Base-by-base conservation (phyloP, 2,329 filamentous ascomycete genomes). In the Pseudogymnoascus sp. region DNA sequence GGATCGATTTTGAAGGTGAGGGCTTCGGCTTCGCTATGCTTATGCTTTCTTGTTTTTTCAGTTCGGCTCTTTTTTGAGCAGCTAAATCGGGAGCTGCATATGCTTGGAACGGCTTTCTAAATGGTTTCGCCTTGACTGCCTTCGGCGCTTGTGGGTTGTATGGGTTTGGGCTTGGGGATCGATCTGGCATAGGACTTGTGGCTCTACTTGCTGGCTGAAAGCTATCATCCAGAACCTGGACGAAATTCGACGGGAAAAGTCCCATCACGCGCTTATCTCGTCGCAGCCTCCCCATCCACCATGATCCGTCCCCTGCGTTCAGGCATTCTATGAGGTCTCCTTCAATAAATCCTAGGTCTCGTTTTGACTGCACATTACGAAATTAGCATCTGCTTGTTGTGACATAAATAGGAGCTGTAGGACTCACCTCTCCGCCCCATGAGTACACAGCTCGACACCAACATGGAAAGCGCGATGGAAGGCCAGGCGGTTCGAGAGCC, bases 241-340 rank as follows among this genome's bases (percentile, higher is more conserved):
- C 95, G 73, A 99, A 99, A 78, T 99, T 99, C 72, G 93, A 97
- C 0, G 95, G 95, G 73, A 99, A 99, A 19, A 95, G 81, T 63
- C 95, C 95, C 71, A 97, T 88, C 72, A 93, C 92, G 73, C 93
- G 87, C 75, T 90, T 89, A 77, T 99, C 95, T 70, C 95, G 86
- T 73, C 88, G 90, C 73, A 99, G 79, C 68, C 93, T 86, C 60
- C 95, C 95, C 78, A 93, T 96, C 95, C 95, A 99, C 95, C 95
- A 99, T 57, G 91, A 93, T 62, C 95, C 95, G 78, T 99, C 95
- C 68, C 95, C 95, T 19, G 95, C 95, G 75, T 99, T 99, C 62
- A 99, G 82, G 73, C 93, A 97, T 84, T 99, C 95, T 75, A 99
- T 99, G 69, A 99, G 78, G 77, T 99, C 95, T 68, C 95, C 95